Conservation (phyloP, 495 filamentous ascomycete genomes). For the Daldinia decipiens region DNA sequence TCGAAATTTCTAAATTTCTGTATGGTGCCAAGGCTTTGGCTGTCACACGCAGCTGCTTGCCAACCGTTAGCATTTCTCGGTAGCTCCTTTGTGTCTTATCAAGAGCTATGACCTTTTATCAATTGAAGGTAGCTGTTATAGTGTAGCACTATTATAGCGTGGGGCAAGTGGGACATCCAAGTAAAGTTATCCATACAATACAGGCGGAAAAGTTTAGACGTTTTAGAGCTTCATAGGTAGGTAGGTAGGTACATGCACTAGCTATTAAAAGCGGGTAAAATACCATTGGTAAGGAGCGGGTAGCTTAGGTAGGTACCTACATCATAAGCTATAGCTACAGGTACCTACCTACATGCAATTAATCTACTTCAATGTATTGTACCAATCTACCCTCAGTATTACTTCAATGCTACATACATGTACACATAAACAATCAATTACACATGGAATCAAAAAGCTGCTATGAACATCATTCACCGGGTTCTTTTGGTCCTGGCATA, state of each 20-base stretch:
- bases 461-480: neutral
- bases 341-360: too few relatives aligned
- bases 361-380: too few relatives aligned
- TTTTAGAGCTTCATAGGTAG: too few relatives aligned
- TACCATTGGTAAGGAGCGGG: too few relatives aligned
- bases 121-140: neutral
- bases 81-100: neutral
- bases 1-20: conserved; percentile 22
- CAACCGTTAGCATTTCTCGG: conserved; percentile 13
- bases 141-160: conserved; percentile 3
- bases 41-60: conserved; percentile 27
- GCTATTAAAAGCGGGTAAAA: too few relatives aligned
- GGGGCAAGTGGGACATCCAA: neutral
- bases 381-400: neutral
- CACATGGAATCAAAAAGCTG: neutral
- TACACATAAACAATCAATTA: neutral
- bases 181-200: too few relatives aligned
- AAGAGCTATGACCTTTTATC: neutral
- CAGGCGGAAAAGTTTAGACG: too few relatives aligned
- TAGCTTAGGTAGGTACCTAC: neutral
- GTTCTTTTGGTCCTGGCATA: neutral
- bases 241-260: too few relatives aligned
- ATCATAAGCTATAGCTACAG: neutral
- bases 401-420: neutral
- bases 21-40: conserved; percentile 14